phyloP scores from a whole-genome alignment of 495 filamentous ascomycete genomes.

The Rhizodiscina lignyota region DNA sequence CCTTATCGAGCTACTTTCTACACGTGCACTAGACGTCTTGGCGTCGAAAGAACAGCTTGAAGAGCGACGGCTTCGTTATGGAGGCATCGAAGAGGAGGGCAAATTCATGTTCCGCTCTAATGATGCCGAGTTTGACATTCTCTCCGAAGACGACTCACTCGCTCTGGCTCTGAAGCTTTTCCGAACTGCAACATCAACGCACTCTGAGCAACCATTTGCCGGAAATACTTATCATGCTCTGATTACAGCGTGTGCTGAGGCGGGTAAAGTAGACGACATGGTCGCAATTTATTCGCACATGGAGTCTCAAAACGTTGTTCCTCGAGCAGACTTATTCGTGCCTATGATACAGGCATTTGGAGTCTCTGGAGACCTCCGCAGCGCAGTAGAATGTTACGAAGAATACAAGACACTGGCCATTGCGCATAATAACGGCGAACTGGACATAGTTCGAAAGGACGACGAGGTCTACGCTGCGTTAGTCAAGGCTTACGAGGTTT shows the following conservation, averaged over 20 bases:
- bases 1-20: conserved; percentile 63
- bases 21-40: conserved; percentile 56
- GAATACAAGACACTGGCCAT: conserved; percentile 78
- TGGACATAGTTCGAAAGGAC: conserved; percentile 57
- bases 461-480: conserved; percentile 74
- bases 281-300: conserved; percentile 76
- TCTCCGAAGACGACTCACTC: conserved; percentile 74
- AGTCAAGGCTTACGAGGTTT: conserved; percentile 69
- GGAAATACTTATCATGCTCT: conserved; percentile 65
- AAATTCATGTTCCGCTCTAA: conserved; percentile 83
- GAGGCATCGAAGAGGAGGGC: conserved; percentile 69
- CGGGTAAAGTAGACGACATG: conserved; percentile 71
- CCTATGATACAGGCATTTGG: conserved; percentile 89
- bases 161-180: conserved; percentile 73
- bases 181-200: conserved; percentile 43
- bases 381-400: conserved; percentile 89
- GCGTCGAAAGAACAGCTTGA: conserved; percentile 53
- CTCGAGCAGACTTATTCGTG: conserved; percentile 66
- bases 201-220: conserved; percentile 37
- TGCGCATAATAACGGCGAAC: conserved; percentile 58
- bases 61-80: conserved; percentile 59
- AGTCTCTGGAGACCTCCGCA: conserved; percentile 57
- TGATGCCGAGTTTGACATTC: conserved; percentile 64
- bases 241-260: conserved; percentile 68
- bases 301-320: conserved; percentile 55